A percentile compares a stretch with the other conserved stretches of the same genome.
Conservation (phyloP, 495 filamentous ascomycete species). For the Hypomontagnella submonticulosa region DNA sequence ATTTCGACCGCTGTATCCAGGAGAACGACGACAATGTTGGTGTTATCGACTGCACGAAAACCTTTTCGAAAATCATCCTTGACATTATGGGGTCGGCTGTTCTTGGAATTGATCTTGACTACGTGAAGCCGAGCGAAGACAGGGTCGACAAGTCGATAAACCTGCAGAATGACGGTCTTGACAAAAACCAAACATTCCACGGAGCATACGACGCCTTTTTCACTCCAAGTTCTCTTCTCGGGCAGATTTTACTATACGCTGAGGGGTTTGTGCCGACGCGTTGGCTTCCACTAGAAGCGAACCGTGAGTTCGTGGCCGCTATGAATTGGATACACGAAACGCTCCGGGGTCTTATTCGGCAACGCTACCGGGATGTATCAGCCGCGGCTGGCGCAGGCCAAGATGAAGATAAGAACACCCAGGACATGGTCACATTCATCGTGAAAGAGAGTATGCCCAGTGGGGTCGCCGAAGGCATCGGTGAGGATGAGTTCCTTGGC, state of each 20-base stretch:
- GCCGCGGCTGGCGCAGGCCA: neutral
- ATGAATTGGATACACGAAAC: conserved; percentile 39
- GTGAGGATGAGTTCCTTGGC: conserved; percentile 37
- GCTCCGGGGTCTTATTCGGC: conserved; percentile 64
- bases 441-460: conserved; percentile 33
- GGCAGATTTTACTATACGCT: conserved; percentile 43
- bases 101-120: conserved; percentile 66
- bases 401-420: conserved; percentile 9
- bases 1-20: conserved; percentile 27
- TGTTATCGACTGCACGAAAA: conserved; percentile 9
- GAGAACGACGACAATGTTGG: conserved; percentile 6
- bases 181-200: conserved; percentile 25
- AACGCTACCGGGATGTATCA: conserved; percentile 16
- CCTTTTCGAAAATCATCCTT: conserved; percentile 58
- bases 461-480: conserved; percentile 27
- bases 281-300: conserved; percentile 45
- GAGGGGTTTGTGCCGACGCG: conserved; percentile 42
- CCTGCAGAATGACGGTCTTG: neutral
- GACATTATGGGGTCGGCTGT: conserved; percentile 73
- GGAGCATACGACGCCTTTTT: conserved; percentile 36
- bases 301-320: conserved; percentile 35
- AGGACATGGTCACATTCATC: conserved; percentile 41
- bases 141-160: conserved; percentile 50
- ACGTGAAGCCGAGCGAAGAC: conserved; percentile 7
- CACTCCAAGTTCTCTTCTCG: conserved; percentile 35